A percentile compares a stretch with the other conserved stretches of the same genome.
Evolutionary conservation across 805 yeast genomes (phyloP).

Genomic region (Yarrowia sp.): DNA sequence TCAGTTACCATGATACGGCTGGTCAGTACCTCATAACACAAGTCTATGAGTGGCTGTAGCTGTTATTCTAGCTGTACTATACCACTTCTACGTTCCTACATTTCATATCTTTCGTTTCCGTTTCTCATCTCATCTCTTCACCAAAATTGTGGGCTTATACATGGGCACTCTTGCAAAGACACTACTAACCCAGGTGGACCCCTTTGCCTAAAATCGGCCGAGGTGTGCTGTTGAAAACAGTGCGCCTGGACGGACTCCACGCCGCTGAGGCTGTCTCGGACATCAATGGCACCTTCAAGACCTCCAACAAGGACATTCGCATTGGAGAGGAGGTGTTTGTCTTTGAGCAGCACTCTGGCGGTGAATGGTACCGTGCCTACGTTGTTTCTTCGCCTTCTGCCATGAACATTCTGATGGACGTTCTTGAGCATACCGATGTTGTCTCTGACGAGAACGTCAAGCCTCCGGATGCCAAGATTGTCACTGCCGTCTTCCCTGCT

Average conservation of each 20-base stretch:
- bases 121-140: background rate
- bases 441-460: slow-evolving; percentile 35
- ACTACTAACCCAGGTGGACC: slow-evolving; percentile 44
- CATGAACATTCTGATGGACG: slow-evolving; percentile 33
- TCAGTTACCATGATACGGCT: no score
- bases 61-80: no score
- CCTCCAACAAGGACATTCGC: slow-evolving; percentile 14
- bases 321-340: slow-evolving; percentile 73
- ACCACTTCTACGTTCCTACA: background rate
- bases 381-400: slow-evolving; percentile 55
- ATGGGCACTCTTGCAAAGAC: no score
- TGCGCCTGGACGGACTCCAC: slow-evolving; percentile 14
- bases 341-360: slow-evolving; percentile 56
- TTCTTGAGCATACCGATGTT: slow-evolving; percentile 38
- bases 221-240: slow-evolving; percentile 39
- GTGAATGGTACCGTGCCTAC: slow-evolving; percentile 80
- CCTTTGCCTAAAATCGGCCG: slow-evolving; percentile 45
- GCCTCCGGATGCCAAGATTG: slow-evolving; percentile 32
- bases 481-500: slow-evolving; percentile 36
- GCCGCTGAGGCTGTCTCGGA: slow-evolving; percentile 21
- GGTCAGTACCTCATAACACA: no score
- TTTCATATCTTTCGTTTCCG: background rate
- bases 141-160: no score
- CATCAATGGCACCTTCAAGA: slow-evolving; percentile 21
- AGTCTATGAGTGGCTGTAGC: no score